Percentiles rank a stretch among this genome's conserved stretches.
Evolutionary conservation across 2,329 filamentous ascomycete species (phyloP).

Genomic region (Lachnellula hyalina): DNA sequence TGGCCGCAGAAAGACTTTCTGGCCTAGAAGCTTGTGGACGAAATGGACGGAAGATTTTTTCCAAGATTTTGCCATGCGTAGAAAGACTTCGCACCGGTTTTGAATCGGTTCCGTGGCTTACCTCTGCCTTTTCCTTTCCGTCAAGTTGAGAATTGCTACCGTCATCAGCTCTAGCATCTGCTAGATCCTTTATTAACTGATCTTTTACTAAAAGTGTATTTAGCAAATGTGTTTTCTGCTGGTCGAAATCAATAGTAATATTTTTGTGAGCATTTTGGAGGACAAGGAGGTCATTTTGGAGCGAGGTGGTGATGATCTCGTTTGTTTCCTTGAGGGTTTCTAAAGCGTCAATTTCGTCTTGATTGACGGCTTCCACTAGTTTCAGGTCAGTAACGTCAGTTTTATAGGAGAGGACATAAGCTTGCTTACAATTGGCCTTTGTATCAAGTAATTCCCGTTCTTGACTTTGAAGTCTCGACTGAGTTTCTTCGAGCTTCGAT

Average conservation of each 20-base stretch:
- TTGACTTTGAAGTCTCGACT: conserved; percentile 44
- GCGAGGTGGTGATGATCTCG: conserved; percentile 51
- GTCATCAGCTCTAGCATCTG: conserved; percentile 21
- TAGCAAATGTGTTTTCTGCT: conserved; percentile 55
- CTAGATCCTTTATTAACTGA: conserved; percentile 50
- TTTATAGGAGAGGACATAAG: neutral
- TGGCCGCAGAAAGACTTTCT: neutral
- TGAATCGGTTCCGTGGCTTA: conserved; percentile 34
- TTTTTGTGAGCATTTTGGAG: conserved; percentile 47
- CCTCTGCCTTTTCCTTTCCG: conserved; percentile 41
- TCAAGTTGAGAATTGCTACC: neutral
- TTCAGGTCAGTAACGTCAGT: conserved; percentile 16
- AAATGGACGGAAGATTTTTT: neutral
- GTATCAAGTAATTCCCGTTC: conserved; percentile 50
- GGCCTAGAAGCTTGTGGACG: neutral
- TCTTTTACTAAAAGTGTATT: conserved; percentile 57
- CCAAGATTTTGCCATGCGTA: neutral
- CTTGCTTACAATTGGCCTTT: conserved; percentile 45
- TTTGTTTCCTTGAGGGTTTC: conserved; percentile 56
- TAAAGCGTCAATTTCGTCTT: conserved; percentile 50
- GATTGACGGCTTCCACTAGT: conserved; percentile 47
- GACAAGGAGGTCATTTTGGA: conserved; percentile 52
- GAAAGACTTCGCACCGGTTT: neutral
- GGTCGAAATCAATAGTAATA: conserved; percentile 47
- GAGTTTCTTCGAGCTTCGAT: conserved; percentile 40